Evolutionary conservation across 495 filamentous ascomycete species (phyloP).

Genomic region (Pyrenopolyporus hunteri): DNA sequence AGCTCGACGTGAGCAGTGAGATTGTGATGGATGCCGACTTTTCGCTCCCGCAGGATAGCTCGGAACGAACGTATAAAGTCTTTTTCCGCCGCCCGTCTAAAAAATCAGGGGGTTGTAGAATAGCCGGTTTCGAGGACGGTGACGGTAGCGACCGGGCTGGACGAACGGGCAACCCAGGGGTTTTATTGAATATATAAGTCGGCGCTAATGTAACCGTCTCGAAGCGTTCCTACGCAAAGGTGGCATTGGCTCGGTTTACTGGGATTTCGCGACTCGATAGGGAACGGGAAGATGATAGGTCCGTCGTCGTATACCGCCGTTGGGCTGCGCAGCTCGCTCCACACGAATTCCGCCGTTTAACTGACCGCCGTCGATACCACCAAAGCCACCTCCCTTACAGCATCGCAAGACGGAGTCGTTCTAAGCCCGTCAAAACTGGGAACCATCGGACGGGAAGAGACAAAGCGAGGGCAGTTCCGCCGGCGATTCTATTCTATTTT

Average conservation of each 20-base stretch:
- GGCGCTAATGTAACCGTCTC: neutral
- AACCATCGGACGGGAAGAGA: no score
- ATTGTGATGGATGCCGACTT: slow-evolving; percentile 4
- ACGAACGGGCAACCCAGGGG: slow-evolving; percentile 43
- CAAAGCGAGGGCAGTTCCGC: no score
- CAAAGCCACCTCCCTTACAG: no score
- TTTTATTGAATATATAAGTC: slow-evolving; percentile 32
- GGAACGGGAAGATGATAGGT: slow-evolving; percentile 33
- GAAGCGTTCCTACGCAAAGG: neutral
- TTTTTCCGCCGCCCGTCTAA: neutral
- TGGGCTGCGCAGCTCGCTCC: no score
- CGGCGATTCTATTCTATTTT: no score
- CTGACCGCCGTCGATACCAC: no score
- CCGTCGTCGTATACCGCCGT: slow-evolving; percentile 37
- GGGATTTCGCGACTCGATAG: slow-evolving; percentile 28
- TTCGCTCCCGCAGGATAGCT: slow-evolving; percentile 29
- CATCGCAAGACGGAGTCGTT: no score
- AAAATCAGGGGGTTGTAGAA: neutral
- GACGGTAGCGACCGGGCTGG: neutral
- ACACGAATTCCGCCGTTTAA: no score
- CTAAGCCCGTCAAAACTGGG: no score
- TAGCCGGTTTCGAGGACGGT: neutral
- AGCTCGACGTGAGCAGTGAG: no score
- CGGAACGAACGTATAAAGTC: slow-evolving; percentile 12
- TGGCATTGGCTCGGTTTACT: slow-evolving; percentile 11